Base-by-base conservation (phyloP, 164 flowering plant species). In the Santalum album region DNA sequence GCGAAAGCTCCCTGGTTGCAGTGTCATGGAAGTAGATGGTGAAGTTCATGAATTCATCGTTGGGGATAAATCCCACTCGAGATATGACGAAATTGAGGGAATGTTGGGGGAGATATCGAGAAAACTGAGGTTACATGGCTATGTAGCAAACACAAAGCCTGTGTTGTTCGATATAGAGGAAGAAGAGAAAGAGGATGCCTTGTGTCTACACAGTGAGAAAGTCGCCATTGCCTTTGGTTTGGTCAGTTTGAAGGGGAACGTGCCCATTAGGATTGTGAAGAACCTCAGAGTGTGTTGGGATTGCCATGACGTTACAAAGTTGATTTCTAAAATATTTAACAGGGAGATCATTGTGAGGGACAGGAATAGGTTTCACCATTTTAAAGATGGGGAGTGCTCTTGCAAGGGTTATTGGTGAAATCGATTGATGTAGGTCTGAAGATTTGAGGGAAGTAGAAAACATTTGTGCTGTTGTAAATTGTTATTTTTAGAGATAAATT, bases 1-100 rank as follows among this genome's bases (percentile, higher is more conserved):
- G 34, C 71, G 51, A 15, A 77, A 76, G 53, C 67, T 56, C n/a
- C 80, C 82, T n/a, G 84, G 82, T n/a, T 78, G 83, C 53, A 81
- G 82, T 55, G 71, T 69, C n/a, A 69, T 75, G 21, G 82, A 75
- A 58, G 72, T 69, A n/a, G 66, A 55, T 53, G 78, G 80, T 17
- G 70, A 70, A 55, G 74, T 75, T 68, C 86, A 80, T 56, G 79
- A 75, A 62, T 80, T 80, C 61, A 63, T 77, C 56, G 72, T 54
- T 22, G 82, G 80, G 50, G 74, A 77, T 38, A 68, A 65, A 54
- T 52, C 77, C 20, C 80, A 75, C 53, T 73, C 70, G 12, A 71
- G 75, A 36, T 73, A 65, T 36, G 50, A 20, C 9, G 77, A 69
- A 36, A 69, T 78, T 38, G 68, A 78, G 49, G 57, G 6, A 7